A percentile compares a stretch with the other conserved stretches of the same genome.
Evolutionary conservation across 495 filamentous ascomycete species (phyloP).

Genomic region (Parathielavia appendiculata): DNA sequence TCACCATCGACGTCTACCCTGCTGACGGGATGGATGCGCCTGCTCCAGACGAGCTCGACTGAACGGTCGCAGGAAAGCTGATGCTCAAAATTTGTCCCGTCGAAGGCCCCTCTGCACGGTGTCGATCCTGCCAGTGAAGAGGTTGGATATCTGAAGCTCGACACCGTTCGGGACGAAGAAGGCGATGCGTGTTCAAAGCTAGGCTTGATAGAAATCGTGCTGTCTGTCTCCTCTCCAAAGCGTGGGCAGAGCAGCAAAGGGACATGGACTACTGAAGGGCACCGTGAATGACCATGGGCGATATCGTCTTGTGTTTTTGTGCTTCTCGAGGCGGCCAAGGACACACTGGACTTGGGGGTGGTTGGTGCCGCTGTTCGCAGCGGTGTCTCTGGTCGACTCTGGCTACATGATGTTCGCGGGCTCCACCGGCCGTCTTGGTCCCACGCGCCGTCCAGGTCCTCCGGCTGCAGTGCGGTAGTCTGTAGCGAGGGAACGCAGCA

Average conservation of each 20-base stretch:
- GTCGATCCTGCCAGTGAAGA: background rate
- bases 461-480: background rate
- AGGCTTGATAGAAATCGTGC: background rate
- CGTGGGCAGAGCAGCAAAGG: too few relatives aligned
- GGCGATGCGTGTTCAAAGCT: background rate
- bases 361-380: background rate
- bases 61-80: constrained; percentile 31
- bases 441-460: too few relatives aligned
- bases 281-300: background rate
- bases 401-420: background rate
- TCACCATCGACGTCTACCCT: constrained; percentile 9
- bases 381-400: background rate
- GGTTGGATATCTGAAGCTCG: background rate
- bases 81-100: background rate
- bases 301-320: too few relatives aligned
- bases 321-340: background rate
- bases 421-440: too few relatives aligned
- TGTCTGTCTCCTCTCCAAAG: too few relatives aligned
- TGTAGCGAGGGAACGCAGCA: too few relatives aligned
- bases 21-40: background rate
- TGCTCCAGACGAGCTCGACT: constrained; percentile 26
- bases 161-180: background rate
- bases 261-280: background rate
- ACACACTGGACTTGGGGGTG: too few relatives aligned
- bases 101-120: background rate